Evolutionary conservation across 2,329 filamentous ascomycete species (phyloP), one percentile per base, ranked within the genome.

Genomic region (Claviceps digitariae): DNA sequence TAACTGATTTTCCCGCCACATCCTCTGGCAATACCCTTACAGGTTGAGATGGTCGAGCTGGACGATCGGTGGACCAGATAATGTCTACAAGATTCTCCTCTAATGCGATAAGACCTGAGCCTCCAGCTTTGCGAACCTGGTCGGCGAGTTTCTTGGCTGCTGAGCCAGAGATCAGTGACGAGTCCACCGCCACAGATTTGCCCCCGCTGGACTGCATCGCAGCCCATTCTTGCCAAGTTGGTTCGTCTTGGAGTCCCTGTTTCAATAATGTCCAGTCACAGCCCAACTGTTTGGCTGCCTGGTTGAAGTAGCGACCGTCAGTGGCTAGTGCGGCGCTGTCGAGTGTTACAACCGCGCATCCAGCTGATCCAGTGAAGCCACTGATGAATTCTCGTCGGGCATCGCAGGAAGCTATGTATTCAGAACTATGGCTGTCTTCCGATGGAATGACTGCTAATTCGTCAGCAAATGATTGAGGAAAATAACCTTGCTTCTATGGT

Each of bases 371-470:
- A 55, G 88, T 89, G 69, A 98, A 98, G 27, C 93, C 91, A 56
- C 83, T 90, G 61, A 98, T 95, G 64, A 84, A 96, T 66, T 84
- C 88, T 74, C 93, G 84, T 60, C 93, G 83, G 56, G 80, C 90
- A 73, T 98, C 93, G 67, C 89, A 95, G n/a, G 85, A 83, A 50
- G 93, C 93, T 68, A 96, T 96, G 70, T 98, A 98, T 73, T 98
- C 93, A 60, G 91, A 97, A 61, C 91, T 88, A 68, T 98, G 93
- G 66, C 88, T 91, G 68, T 98, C 93, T 78, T 97, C 93, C 36
- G 91, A 96, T 0, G 93, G 93, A 7, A 97, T 81, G 65, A 98
- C 91, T 97, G 66, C 10, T 12, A 38, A 17, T 15, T n/a, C 29
- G 48, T 50, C 13, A 50, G 48, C 4, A 29, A 21, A 8, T n/a